A percentile compares a stretch with the other conserved stretches of the same genome.
Evolutionary conservation across 1,284 basidiomycete genomes (phyloP).

Genomic region (Fistulina hepatica): DNA sequence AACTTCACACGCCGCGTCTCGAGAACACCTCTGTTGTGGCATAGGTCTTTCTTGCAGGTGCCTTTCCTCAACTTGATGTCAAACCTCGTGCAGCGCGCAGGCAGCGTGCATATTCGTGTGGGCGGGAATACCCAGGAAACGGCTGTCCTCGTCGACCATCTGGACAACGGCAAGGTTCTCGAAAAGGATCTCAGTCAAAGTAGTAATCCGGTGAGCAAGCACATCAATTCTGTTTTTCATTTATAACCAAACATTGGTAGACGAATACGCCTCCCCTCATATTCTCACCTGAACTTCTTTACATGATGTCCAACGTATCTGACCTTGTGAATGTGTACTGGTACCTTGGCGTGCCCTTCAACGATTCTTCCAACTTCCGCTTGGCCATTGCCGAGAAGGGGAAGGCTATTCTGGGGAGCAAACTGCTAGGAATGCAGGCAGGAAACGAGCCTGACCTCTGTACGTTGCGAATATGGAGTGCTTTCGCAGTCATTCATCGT

Average conservation of each 20-base stretch:
- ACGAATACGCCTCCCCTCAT: slow-evolving; percentile 48
- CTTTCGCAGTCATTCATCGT: slow-evolving; percentile 7
- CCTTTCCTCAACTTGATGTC: slow-evolving; percentile 67
- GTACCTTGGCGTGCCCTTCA: slow-evolving; percentile 52
- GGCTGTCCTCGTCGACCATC: slow-evolving; percentile 36
- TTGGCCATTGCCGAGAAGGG: slow-evolving; percentile 38
- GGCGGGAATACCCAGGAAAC: slow-evolving; percentile 70
- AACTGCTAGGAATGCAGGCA: slow-evolving; percentile 46
- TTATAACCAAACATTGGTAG: slow-evolving; percentile 15
- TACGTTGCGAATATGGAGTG: slow-evolving; percentile 22
- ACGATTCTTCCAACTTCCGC: slow-evolving; percentile 40
- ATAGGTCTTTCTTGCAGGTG: slow-evolving; percentile 35
- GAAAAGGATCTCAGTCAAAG: slow-evolving; percentile 34
- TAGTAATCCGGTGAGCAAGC: slow-evolving; percentile 32
- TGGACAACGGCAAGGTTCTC: slow-evolving; percentile 35
- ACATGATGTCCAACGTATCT: slow-evolving; percentile 48
- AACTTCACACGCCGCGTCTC: too few species aligned
- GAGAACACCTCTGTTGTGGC: background rate
- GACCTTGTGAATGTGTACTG: slow-evolving; percentile 43
- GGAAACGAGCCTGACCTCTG: slow-evolving; percentile 72
- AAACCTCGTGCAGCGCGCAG: slow-evolving; percentile 49
- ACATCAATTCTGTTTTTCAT: too few species aligned
- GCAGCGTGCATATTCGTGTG: slow-evolving; percentile 49
- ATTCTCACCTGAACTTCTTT: slow-evolving; percentile 46
- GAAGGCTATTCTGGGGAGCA: slow-evolving; percentile 41